phyloP scores from a whole-genome alignment of 2,329 filamentous ascomycete genomes.

The Leptographium flavum region DNA sequence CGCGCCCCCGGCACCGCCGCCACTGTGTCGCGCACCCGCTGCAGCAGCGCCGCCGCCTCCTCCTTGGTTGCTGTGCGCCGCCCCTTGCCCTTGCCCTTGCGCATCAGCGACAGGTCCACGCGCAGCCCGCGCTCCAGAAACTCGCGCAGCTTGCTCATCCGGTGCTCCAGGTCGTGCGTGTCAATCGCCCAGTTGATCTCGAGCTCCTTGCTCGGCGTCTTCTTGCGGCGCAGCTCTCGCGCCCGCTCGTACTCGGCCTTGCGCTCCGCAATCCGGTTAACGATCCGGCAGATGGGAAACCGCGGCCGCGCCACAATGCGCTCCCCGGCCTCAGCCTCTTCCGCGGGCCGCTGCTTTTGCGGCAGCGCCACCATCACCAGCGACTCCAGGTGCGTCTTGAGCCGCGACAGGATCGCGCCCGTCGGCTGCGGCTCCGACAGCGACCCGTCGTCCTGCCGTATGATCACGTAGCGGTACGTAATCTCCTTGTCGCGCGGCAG shows the following conservation, averaged over 20 bases:
- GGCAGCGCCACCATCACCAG: slow-evolving; percentile 29
- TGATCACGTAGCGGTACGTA: slow-evolving; percentile 18
- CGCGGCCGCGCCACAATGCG: slow-evolving; percentile 6
- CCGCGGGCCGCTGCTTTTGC: slow-evolving; percentile 7
- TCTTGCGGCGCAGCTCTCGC: slow-evolving; percentile 23
- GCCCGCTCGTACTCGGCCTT: slow-evolving; percentile 27
- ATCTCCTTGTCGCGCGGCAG: slow-evolving; percentile 31
- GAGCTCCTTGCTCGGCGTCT: slow-evolving; percentile 51
- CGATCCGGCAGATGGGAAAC: slow-evolving; percentile 55
- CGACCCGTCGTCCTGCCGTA: slow-evolving; percentile 20
- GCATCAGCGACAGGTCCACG: slow-evolving; percentile 60
- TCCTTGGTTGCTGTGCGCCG: slow-evolving; percentile 41
- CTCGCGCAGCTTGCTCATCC: slow-evolving; percentile 47
- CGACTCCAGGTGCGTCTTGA: slow-evolving; percentile 20
- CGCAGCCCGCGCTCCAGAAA: slow-evolving; percentile 63
- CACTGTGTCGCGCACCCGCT: slow-evolving; percentile 20
- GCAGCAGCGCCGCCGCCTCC: slow-evolving; percentile 46
- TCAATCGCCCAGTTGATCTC: slow-evolving; percentile 86
- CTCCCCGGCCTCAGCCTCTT: background rate
- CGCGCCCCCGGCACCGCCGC: slow-evolving; percentile 21
- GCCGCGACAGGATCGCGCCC: slow-evolving; percentile 24
- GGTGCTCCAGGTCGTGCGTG: slow-evolving; percentile 57
- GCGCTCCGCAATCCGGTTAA: slow-evolving; percentile 40
- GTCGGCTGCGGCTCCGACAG: slow-evolving; percentile 25
- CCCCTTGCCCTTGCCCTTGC: slow-evolving; percentile 47